Conservation (phyloP, 2,329 filamentous ascomycete genomes). For the Fusarium concolor region DNA sequence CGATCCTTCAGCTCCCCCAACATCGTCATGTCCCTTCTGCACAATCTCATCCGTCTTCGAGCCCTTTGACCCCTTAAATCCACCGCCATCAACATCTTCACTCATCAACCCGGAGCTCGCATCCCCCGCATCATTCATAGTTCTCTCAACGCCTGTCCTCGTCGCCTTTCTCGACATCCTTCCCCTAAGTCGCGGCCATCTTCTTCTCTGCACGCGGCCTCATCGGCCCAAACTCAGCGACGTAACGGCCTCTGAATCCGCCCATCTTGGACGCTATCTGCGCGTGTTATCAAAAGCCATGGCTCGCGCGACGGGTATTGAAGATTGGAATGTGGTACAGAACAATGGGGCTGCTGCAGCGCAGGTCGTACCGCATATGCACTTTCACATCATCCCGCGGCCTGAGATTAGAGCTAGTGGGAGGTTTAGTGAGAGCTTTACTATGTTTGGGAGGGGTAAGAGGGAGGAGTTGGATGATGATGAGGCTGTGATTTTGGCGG, state of each 20-base stretch:
- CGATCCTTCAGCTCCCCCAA: constrained; percentile 52
- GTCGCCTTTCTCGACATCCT: constrained; percentile 94
- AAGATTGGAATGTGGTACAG: constrained; percentile 96
- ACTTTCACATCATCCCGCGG: constrained; percentile 93
- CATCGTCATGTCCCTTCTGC: constrained; percentile 70
- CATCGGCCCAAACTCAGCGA: constrained; percentile 85
- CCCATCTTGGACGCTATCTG: constrained; percentile 75
- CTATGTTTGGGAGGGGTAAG: constrained; percentile 82
- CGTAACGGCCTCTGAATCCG: constrained; percentile 70
- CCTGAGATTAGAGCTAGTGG: constrained; percentile 72
- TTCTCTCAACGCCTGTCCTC: constrained; percentile 81
- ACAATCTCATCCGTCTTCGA: constrained; percentile 64
- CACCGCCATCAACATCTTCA: constrained; percentile 54
- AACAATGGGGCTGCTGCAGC: constrained; percentile 92
- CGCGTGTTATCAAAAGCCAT: constrained; percentile 80
- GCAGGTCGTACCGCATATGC: constrained; percentile 92
- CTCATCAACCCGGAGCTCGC: constrained; percentile 51
- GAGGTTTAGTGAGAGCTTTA: constrained; percentile 73
- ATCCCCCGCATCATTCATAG: constrained; percentile 66
- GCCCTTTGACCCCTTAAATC: constrained; percentile 58
- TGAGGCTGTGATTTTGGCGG: constrained; percentile 72
- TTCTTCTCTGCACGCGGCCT: constrained; percentile 81
- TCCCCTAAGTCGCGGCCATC: constrained; percentile 84
- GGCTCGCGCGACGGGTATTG: constrained; percentile 73
- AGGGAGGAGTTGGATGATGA: constrained; percentile 82